phyloP scores from a whole-genome alignment of 2,329 filamentous ascomycete species.

The Huntiella abstrusa region DNA sequence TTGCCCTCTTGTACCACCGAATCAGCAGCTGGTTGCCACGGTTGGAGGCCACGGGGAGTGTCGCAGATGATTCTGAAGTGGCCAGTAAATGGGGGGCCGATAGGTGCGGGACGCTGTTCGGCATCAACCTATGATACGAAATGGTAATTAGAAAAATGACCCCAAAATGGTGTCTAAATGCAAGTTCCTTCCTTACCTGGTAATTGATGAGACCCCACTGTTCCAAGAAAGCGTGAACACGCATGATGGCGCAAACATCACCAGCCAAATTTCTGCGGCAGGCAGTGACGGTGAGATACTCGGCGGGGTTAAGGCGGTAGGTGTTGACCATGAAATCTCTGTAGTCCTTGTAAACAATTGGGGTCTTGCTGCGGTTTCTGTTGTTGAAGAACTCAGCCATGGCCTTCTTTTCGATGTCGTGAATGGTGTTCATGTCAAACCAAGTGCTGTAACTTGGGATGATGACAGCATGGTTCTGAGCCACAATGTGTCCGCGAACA shows the following conservation, averaged over 20 bases:
- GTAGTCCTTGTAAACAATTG: constrained; percentile 95
- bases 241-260: constrained; percentile 98
- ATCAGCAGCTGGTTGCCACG: constrained; percentile 79
- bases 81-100: constrained; percentile 89
- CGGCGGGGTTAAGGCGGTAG: constrained; percentile 83
- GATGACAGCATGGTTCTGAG: constrained; percentile 89
- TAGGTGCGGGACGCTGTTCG: constrained; percentile 83
- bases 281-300: constrained; percentile 93
- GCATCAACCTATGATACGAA: constrained; percentile 57
- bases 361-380: constrained; percentile 93
- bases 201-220: constrained; percentile 99
- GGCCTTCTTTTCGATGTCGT: constrained; percentile 82
- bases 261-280: constrained; percentile 88
- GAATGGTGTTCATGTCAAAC: constrained; percentile 95
- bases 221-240: constrained; percentile 91
- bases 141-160: neutral
- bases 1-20: constrained; percentile 45
- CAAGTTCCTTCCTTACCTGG: constrained; percentile 40
- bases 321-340: constrained; percentile 99
- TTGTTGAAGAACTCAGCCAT: constrained; percentile 98
- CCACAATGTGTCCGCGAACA: constrained; percentile 77
- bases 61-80: constrained; percentile 95
- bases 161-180: neutral
- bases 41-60: constrained; percentile 82
- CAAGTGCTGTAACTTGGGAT: constrained; percentile 94